phyloP scores from a whole-genome alignment of 371 early-diverging fungal species.

The Smittium culicis region DNA sequence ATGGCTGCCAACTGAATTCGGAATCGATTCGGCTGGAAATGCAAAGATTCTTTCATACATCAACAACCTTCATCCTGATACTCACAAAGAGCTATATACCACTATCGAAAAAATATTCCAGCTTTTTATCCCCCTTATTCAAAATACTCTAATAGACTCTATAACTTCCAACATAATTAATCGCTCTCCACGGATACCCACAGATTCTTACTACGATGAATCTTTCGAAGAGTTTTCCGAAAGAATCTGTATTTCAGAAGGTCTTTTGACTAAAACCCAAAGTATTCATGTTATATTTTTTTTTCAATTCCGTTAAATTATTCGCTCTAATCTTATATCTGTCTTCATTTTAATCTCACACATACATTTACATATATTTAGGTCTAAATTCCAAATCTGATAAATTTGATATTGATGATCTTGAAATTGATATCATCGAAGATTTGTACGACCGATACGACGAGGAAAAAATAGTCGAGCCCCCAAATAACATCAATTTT shows the following conservation, averaged over 20 bases:
- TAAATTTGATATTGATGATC: conserved; percentile 10
- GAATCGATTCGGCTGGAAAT: conserved; percentile 22
- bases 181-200: not conserved
- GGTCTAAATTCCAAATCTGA: no score
- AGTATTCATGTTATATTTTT: no score
- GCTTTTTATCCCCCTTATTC: not conserved
- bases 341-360: no score
- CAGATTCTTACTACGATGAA: conserved; percentile 18
- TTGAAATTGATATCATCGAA: conserved; percentile 14
- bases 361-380: no score
- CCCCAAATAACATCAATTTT: conserved; percentile 10
- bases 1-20: conserved; percentile 42
- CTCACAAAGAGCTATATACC: conserved; percentile 29
- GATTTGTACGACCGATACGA: conserved; percentile 18
- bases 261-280: no score
- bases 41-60: conserved; percentile 34
- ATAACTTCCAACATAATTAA: no score
- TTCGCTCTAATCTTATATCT: no score
- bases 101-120: not conserved
- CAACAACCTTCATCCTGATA: conserved; percentile 41
- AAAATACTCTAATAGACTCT: no score
- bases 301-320: no score
- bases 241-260: conserved; percentile 13
- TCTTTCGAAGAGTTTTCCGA: conserved; percentile 18
- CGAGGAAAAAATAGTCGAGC: conserved; percentile 9